These are phyloP conservation scores for Spathaspora boniae DNA, from an alignment of 805 yeast species.

Conservation along the genomic window DNA sequence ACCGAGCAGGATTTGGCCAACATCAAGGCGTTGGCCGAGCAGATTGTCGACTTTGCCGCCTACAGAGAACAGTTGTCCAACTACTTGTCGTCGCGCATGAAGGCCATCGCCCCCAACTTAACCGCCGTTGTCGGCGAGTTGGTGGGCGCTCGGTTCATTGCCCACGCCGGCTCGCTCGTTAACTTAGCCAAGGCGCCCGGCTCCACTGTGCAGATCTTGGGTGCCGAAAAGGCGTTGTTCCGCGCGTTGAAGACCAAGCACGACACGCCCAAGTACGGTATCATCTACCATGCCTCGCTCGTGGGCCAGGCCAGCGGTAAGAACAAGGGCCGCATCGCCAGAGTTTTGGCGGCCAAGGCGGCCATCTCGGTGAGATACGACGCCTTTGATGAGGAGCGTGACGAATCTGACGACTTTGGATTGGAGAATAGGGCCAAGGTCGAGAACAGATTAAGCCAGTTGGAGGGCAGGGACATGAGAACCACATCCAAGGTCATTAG, in stretches of 20 bases:
- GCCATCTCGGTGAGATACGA: constrained; percentile 96
- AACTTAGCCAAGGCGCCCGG: constrained; percentile 98
- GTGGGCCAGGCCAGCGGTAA: constrained; percentile 98
- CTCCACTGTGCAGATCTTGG: constrained; percentile 95
- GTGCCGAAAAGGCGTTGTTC: constrained; percentile 98
- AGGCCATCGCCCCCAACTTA: constrained; percentile 97
- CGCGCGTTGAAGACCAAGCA: constrained; percentile 98
- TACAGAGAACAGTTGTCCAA: constrained; percentile 95
- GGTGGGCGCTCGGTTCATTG: constrained; percentile 96
- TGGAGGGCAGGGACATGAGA: constrained; percentile 96
- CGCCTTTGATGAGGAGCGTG: constrained; percentile 95
- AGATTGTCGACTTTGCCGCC: constrained; percentile 91
- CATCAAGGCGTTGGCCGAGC: constrained; percentile 89
- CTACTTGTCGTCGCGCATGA: constrained; percentile 92
- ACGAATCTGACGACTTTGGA: constrained; percentile 93
- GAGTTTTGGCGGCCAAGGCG: constrained; percentile 98
- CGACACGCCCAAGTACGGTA: constrained; percentile 97
- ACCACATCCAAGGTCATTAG: constrained; percentile 80
- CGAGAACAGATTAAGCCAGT: constrained; percentile 87
- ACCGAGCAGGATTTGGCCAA: constrained; percentile 85
- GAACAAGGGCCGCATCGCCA: constrained; percentile 98
- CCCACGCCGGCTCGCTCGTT: constrained; percentile 93
- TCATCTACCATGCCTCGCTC: constrained; percentile 92
- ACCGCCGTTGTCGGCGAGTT: constrained; percentile 95
- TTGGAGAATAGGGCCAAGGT: constrained; percentile 87